These are phyloP conservation scores for Pigoraptor vietnamica DNA, from an alignment of 78 protist species.

Conservation along the genomic window DNA sequence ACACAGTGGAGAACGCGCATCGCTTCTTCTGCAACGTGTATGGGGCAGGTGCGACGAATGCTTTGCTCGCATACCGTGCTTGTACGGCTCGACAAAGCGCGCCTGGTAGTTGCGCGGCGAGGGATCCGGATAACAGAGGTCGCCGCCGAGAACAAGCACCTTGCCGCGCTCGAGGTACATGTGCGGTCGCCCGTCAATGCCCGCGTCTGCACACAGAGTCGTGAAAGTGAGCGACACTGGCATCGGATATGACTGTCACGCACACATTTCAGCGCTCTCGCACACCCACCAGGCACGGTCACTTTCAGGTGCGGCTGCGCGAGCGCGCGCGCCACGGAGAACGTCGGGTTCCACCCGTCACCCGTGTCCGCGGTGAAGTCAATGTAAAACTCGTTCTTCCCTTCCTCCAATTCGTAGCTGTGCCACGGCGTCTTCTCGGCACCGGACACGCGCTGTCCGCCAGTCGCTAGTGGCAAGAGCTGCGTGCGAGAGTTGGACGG, in stretches of 20 bases:
- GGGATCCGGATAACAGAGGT: not conserved
- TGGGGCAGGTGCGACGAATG: not conserved
- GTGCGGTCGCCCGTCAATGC: too few relatives aligned
- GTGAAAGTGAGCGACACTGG: too few relatives aligned
- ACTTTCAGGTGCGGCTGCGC: constrained; percentile 1
- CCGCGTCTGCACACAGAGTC: too few relatives aligned
- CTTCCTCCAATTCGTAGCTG: not conserved
- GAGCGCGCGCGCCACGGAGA: not conserved
- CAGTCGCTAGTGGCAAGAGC: too few relatives aligned
- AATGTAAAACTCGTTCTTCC: not conserved
- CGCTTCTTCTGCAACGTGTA: not conserved
- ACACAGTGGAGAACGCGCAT: too few relatives aligned
- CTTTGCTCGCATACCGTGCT: not conserved
- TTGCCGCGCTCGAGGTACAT: not conserved
- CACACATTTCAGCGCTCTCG: not conserved
- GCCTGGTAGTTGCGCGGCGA: not conserved
- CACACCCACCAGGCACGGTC: not conserved
- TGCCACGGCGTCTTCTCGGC: not conserved
- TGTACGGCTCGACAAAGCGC: not conserved
- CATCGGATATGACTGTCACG: not conserved
- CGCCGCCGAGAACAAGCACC: not conserved
- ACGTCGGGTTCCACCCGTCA: constrained; percentile 10
- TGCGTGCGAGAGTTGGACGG: not conserved
- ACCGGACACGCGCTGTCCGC: too few relatives aligned
- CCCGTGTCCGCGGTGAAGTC: not conserved